Evolutionary conservation across 2,329 filamentous ascomycete species (phyloP), one percentile per base, ranked within the genome.

Genomic region (Seiridium cupressi): DNA sequence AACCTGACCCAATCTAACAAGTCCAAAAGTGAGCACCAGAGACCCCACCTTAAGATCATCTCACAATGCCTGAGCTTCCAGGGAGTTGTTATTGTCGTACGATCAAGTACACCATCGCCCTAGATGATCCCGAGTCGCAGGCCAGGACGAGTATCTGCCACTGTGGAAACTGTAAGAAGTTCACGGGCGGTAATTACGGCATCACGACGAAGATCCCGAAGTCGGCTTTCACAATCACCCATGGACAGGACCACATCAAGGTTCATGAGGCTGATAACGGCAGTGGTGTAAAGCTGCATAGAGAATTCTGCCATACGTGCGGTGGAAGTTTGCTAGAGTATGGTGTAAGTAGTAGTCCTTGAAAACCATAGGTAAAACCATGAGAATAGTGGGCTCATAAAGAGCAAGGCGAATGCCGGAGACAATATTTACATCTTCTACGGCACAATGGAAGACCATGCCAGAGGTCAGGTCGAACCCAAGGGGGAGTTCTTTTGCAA

Each of bases 161-260:
- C 67, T 84, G 82, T 65, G 63, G 68, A 18, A 82, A 78, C 65
- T 84, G 82, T 72, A 84, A 81, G 74, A 81, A 81, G 74, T 81
- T 80, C 40, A 82, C 81, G 54, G 80, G 81, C 6, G 73, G 77
- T 35, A 78, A 79, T 55, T 83, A 80, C 66, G 81, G 82, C 11
- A 71, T 84, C 13, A 84, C 82, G 1, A 76, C 79, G 3, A 83
- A 82, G 66, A 72, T 84, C 6, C 76, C 81, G 13, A 73, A 76
- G 32, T 73, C 77, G 3, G 63, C 76, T 0, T 77, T 83, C 58
- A 68, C 63, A 9, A 72, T 83, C 53, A 77, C 70, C 0, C 51
- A 67, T 10, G 79, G 78, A 0, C 36, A 13, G 3, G 60, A 66
- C 4, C 62, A 64, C 36, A 68, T 79, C 3, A 77, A 78, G 56